These are phyloP conservation scores for Coprinellus aureogranulatus DNA, from an alignment of 768 basidiomycete genomes.

Conservation along the genomic window DNA sequence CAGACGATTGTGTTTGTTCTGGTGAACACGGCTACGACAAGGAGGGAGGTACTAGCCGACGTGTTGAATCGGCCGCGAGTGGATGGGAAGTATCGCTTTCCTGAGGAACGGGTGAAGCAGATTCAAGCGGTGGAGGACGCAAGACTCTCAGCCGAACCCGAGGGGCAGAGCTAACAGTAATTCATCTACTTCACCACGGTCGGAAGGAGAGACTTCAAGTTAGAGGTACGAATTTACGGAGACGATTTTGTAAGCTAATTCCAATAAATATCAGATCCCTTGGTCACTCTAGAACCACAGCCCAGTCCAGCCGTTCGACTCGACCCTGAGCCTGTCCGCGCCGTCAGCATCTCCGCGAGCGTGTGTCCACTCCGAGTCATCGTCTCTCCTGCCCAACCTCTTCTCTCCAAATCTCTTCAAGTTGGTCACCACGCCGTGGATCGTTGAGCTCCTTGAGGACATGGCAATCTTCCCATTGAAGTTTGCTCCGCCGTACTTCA, in stretches of 20 bases:
- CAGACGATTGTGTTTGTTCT: slow-evolving; percentile 26
- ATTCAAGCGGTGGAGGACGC: not conserved
- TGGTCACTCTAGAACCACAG: slow-evolving; percentile 35
- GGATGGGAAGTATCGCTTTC: not conserved
- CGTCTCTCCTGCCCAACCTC: slow-evolving; percentile 9
- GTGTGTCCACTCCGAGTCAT: slow-evolving; percentile 40
- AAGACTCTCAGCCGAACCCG: too few relatives aligned
- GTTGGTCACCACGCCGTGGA: slow-evolving; percentile 24
- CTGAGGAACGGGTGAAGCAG: not conserved
- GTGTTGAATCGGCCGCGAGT: slow-evolving; percentile 4
- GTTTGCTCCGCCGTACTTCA: slow-evolving; percentile 51
- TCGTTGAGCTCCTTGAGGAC: slow-evolving; percentile 38
- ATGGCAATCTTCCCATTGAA: slow-evolving; percentile 50
- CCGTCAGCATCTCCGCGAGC: slow-evolving; percentile 40
- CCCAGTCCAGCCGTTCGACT: slow-evolving; percentile 47
- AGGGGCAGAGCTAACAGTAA: too few relatives aligned
- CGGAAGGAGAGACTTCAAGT: too few relatives aligned
- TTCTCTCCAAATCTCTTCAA: slow-evolving; percentile 5
- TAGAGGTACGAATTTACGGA: too few relatives aligned
- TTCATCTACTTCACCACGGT: too few relatives aligned
- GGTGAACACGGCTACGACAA: slow-evolving; percentile 19
- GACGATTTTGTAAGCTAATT: too few relatives aligned
- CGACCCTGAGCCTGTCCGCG: slow-evolving; percentile 35
- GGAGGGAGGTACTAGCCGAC: slow-evolving; percentile 24
- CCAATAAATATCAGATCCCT: not conserved